These are phyloP conservation scores for Cardamine occulta DNA, from an alignment of 345 rosid species.

Conservation along the genomic window DNA sequence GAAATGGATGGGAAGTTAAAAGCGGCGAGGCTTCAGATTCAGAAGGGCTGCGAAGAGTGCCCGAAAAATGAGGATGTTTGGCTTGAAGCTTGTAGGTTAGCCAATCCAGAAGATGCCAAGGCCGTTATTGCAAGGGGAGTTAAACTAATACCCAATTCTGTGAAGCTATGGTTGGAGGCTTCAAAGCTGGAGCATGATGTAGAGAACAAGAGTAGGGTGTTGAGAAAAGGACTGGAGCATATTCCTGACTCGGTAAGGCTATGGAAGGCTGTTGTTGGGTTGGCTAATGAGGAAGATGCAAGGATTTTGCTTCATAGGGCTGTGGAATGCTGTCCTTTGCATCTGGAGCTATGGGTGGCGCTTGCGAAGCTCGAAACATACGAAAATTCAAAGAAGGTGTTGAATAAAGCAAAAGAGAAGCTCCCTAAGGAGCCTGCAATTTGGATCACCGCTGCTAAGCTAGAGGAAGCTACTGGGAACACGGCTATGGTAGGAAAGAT, in stretches of 20 bases:
- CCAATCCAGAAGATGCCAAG: constrained; percentile 89
- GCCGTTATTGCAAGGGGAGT: constrained; percentile 87
- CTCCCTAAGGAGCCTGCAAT: constrained; percentile 87
- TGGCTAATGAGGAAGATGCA: constrained; percentile 78
- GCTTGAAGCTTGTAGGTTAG: constrained; percentile 90
- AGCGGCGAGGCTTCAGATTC: constrained; percentile 79
- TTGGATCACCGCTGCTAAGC: constrained; percentile 94
- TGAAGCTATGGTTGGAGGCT: constrained; percentile 84
- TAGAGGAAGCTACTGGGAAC: constrained; percentile 94
- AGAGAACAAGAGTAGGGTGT: constrained; percentile 72
- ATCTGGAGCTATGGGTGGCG: constrained; percentile 88
- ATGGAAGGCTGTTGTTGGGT: constrained; percentile 90
- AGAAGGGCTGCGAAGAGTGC: constrained; percentile 91
- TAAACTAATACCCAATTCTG: constrained; percentile 85
- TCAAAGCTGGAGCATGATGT: constrained; percentile 83
- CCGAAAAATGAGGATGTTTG: constrained; percentile 90
- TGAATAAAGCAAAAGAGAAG: constrained; percentile 73
- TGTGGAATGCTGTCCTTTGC: constrained; percentile 95
- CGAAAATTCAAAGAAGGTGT: constrained; percentile 73
- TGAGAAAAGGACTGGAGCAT: constrained; percentile 83
- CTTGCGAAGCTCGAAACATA: constrained; percentile 85
- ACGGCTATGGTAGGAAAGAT: constrained; percentile 75
- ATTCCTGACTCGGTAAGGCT: constrained; percentile 88
- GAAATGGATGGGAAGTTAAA: constrained; percentile 94
- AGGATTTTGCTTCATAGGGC: constrained; percentile 79